phyloP scores from a whole-genome alignment of 345 rosid genomes.

The Combretum micranthum region DNA sequence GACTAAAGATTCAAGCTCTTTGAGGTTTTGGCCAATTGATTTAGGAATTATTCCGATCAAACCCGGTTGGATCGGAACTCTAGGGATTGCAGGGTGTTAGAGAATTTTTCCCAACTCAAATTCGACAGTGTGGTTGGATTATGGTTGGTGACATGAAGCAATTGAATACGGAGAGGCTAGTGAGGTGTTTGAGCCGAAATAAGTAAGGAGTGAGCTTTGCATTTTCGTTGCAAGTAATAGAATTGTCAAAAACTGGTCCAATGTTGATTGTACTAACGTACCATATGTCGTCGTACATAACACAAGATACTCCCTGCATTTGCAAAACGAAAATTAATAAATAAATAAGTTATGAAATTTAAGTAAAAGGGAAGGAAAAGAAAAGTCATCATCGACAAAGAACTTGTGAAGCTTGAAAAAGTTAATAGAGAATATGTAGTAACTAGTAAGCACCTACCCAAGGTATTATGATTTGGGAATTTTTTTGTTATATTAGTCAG shows the following conservation, averaged over 20 bases:
- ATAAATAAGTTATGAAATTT: neutral
- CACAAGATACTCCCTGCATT: conserved; percentile 34
- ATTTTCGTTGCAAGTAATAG: conserved; percentile 15
- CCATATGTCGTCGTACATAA: conserved; percentile 23
- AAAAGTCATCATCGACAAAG: neutral
- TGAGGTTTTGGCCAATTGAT: conserved; percentile 13
- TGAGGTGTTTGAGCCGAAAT: conserved; percentile 23
- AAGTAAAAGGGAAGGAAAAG: neutral
- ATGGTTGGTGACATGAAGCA: conserved; percentile 21
- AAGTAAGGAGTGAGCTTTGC: conserved; percentile 22
- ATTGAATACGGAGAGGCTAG: conserved; percentile 23
- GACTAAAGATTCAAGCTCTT: conserved; percentile 20
- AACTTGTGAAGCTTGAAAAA: too few relatives aligned
- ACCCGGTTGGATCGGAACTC: conserved; percentile 25
- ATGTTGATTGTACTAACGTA: conserved; percentile 21
- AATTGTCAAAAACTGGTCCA: conserved; percentile 30
- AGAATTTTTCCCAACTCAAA: conserved; percentile 21
- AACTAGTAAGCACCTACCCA: too few relatives aligned
- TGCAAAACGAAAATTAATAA: neutral
- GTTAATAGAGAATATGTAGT: too few relatives aligned
- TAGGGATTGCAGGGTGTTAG: conserved; percentile 16
- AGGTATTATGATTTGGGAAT: too few relatives aligned
- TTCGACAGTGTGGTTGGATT: conserved; percentile 15
- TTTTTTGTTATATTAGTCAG: too few relatives aligned
- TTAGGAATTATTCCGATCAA: conserved; percentile 23